A percentile compares a stretch with the other conserved stretches of the same genome.
Conservation (phyloP, 2,329 filamentous ascomycete species). For the Fusarium xylarioides region DNA sequence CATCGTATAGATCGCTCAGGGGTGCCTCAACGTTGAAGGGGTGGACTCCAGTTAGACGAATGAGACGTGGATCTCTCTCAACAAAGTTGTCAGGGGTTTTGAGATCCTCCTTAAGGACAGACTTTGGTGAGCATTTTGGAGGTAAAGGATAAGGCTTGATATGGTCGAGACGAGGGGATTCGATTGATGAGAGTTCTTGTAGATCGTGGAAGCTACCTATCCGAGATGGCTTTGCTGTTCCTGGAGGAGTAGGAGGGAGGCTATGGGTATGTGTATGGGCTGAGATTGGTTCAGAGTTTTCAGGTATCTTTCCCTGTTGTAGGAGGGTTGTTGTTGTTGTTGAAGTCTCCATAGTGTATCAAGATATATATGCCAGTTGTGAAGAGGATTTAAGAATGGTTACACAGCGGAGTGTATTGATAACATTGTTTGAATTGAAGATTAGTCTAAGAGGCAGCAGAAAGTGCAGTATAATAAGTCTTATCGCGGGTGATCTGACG, state of each 20-base stretch:
- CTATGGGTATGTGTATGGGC: constrained; percentile 31
- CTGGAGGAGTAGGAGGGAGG: constrained; percentile 53
- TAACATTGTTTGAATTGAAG: not conserved
- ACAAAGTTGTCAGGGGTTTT: constrained; percentile 88
- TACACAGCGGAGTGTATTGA: not conserved
- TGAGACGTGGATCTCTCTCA: constrained; percentile 79
- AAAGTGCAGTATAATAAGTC: constrained; percentile 22
- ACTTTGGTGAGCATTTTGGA: constrained; percentile 67
- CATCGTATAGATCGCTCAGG: constrained; percentile 77
- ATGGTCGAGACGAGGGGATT: constrained; percentile 3
- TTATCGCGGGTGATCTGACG: constrained; percentile 15
- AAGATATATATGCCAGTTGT: not conserved
- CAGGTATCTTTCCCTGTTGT: constrained; percentile 7
- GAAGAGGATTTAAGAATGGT: not conserved
- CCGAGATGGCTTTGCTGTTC: constrained; percentile 50
- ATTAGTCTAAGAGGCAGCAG: not conserved
- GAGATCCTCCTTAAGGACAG: constrained; percentile 77
- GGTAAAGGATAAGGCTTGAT: constrained; percentile 69
- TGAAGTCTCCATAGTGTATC: constrained; percentile 32
- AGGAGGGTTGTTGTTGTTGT: constrained; percentile 29
- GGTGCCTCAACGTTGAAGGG: constrained; percentile 93
- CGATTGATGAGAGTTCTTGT: constrained; percentile 29
- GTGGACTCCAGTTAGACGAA: constrained; percentile 86
- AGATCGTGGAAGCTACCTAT: constrained; percentile 46
- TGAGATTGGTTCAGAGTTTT: constrained; percentile 13